A percentile compares a stretch with the other conserved stretches of the same genome.
Evolutionary conservation across 228 moss, liverwort and hornwort genomes (phyloP).

Genomic region (Sphagnum magellanicum): DNA sequence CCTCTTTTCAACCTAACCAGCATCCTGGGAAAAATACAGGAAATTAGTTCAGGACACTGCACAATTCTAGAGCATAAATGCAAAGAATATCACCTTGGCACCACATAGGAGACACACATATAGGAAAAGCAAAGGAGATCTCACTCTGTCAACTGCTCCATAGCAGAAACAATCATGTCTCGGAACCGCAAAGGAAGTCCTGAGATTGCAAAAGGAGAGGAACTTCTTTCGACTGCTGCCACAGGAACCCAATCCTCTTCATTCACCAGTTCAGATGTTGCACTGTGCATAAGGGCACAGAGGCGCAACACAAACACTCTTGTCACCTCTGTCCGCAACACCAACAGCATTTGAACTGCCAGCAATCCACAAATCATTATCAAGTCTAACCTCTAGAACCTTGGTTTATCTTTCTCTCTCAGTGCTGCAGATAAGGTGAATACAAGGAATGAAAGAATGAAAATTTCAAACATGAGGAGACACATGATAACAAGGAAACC

Average conservation of each 20-base stretch:
- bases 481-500: too few species aligned
- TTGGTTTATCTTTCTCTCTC: not conserved
- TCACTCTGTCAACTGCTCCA: conserved; percentile 90
- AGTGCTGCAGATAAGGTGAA: too few species aligned
- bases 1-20: conserved; percentile 58
- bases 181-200: conserved; percentile 76
- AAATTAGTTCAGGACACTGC: not conserved
- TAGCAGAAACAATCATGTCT: conserved; percentile 81
- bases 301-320: conserved; percentile 88
- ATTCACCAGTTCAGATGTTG: conserved; percentile 71
- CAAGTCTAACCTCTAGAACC: not conserved
- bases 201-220: conserved; percentile 84
- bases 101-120: not conserved
- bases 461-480: too few species aligned
- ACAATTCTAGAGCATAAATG: not conserved
- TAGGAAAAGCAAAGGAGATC: not conserved
- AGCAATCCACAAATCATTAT: conserved; percentile 8
- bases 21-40: conserved; percentile 43
- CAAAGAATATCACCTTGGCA: not conserved
- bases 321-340: conserved; percentile 91
- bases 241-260: conserved; percentile 98
- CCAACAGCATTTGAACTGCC: conserved; percentile 93
- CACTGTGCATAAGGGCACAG: conserved; percentile 75
- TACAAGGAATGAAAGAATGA: too few species aligned
- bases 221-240: conserved; percentile 75